phyloP scores from a whole-genome alignment of 192 early-diverging fungal genomes.

The Pilaira anomala region DNA sequence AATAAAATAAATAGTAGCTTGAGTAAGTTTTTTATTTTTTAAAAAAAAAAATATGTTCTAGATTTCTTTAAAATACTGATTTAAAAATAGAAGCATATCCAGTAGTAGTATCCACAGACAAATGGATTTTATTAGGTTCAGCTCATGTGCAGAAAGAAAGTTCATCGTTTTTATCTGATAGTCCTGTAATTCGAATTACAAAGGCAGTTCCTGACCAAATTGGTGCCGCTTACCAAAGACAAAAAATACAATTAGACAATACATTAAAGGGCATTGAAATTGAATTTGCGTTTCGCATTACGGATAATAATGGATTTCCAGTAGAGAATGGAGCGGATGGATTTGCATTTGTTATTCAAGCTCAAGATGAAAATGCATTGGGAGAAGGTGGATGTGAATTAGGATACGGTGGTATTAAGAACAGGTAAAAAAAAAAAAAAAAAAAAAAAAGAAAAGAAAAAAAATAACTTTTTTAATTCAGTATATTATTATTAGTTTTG shows the following conservation, averaged over 20 bases:
- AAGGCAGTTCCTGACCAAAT: slow-evolving; percentile 9
- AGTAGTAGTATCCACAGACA: background rate
- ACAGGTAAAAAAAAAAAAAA: slow-evolving; percentile 17
- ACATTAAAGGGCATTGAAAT: slow-evolving; percentile 16
- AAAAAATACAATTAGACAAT: slow-evolving; percentile 1
- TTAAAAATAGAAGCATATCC: background rate
- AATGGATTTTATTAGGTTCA: background rate
- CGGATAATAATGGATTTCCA: slow-evolving; percentile 18
- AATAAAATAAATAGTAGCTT: background rate
- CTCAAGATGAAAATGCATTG: slow-evolving; percentile 10
- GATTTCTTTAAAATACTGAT: too few species aligned
- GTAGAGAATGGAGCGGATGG: slow-evolving; percentile 34
- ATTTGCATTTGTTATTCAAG: slow-evolving; percentile 35
- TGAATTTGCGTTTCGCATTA: slow-evolving; percentile 32
- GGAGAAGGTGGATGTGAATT: slow-evolving; percentile 37
- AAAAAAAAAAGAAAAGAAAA: background rate
- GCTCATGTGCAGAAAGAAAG: background rate
- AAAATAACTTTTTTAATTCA: background rate
- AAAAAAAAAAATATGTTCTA: background rate
- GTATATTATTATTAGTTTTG: slow-evolving; percentile 22
- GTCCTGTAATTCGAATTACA: slow-evolving; percentile 11
- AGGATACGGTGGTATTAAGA: slow-evolving; percentile 36
- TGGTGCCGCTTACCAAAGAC: slow-evolving; percentile 18
- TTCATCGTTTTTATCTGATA: background rate
- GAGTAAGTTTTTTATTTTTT: background rate